These are phyloP conservation scores for Pistacia atlantica DNA, from an alignment of 345 rosid genomes.

Conservation along the genomic window DNA sequence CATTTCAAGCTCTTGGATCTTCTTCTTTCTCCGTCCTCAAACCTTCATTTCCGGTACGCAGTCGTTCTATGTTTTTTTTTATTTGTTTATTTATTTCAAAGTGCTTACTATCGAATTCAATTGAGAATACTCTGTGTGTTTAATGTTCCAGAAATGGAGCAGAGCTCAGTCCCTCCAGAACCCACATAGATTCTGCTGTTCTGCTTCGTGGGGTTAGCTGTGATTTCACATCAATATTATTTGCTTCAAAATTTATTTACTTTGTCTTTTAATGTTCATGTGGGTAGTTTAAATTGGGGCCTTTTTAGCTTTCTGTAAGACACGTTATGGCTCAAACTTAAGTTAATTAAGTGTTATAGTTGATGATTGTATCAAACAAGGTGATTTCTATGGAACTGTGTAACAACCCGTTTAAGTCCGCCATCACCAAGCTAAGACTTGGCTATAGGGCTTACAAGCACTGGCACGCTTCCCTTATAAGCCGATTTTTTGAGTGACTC, in stretches of 20 bases:
- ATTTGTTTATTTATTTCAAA: neutral
- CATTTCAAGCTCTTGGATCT: conserved; percentile 39
- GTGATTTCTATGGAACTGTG: too few relatives aligned
- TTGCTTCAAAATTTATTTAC: neutral
- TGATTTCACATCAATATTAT: neutral
- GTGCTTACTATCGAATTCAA: neutral
- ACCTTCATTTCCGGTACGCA: conserved; percentile 26
- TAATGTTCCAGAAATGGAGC: conserved; percentile 43
- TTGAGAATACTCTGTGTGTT: neutral
- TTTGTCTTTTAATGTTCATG: neutral
- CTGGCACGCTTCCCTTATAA: too few relatives aligned
- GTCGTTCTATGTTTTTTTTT: neutral
- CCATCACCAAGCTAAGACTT: too few relatives aligned
- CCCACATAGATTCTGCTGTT: conserved; percentile 15
- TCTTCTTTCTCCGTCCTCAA: conserved; percentile 11
- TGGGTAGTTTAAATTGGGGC: neutral
- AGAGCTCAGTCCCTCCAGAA: conserved; percentile 30
- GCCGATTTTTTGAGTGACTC: too few relatives aligned
- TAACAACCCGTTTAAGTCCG: too few relatives aligned
- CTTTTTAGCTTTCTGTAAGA: neutral
- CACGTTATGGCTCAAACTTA: neutral
- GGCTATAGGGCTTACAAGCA: too few relatives aligned
- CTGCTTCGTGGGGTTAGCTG: conserved; percentile 31
- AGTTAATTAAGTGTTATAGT: neutral
- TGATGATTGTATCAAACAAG: neutral